Evolutionary conservation across 2,329 filamentous ascomycete genomes (phyloP).

Genomic region (Neopestalotiopsis sp.): DNA sequence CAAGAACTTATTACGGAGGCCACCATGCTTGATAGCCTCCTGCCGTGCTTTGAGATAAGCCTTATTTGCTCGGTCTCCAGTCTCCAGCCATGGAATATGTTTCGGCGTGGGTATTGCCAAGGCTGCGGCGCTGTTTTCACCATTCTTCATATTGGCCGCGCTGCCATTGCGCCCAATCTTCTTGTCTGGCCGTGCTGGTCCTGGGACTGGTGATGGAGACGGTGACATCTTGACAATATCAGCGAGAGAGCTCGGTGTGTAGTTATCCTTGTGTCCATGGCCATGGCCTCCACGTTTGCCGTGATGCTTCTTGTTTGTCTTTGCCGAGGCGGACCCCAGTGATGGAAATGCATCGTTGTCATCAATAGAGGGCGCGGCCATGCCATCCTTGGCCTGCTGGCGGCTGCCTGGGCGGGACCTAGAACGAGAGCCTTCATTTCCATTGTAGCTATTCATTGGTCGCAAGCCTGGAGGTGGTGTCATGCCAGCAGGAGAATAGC

Average conservation of each 20-base stretch:
- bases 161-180: constrained; percentile 68
- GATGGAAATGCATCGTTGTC: constrained; percentile 96
- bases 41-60: constrained; percentile 93
- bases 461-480: constrained; percentile 75
- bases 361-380: constrained; percentile 78
- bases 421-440: constrained; percentile 68
- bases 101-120: constrained; percentile 86
- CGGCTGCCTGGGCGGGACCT: constrained; percentile 86
- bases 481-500: constrained; percentile 58
- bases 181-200: constrained; percentile 61
- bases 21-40: constrained; percentile 96
- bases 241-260: constrained; percentile 77
- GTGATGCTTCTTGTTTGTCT: constrained; percentile 88
- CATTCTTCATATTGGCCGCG: constrained; percentile 65
- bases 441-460: constrained; percentile 56
- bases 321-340: constrained; percentile 75
- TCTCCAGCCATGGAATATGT: constrained; percentile 96
- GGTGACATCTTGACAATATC: constrained; percentile 97
- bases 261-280: constrained; percentile 70
- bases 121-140: constrained; percentile 81
- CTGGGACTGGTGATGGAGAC: constrained; percentile 68
- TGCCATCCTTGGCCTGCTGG: constrained; percentile 67
- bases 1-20: constrained; percentile 93
- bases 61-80: constrained; percentile 87
- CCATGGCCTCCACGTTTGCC: constrained; percentile 88